Evolutionary conservation across 2,329 filamentous ascomycete species (phyloP).

Genomic region (Lasiodiplodia hormozganensis): DNA sequence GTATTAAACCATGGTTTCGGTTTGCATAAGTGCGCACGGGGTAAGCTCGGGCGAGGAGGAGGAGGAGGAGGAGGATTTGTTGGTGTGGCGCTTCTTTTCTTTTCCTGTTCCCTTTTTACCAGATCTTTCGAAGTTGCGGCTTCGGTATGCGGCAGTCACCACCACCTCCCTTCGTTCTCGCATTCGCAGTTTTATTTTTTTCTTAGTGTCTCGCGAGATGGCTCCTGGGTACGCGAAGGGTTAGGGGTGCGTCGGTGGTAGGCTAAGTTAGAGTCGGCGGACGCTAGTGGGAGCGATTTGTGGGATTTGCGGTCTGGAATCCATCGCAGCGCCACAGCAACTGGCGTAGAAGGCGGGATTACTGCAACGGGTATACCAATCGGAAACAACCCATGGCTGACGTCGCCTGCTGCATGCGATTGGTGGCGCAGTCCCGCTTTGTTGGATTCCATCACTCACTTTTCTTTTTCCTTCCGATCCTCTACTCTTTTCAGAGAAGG

Average conservation of each 20-base stretch:
- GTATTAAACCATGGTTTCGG: too few relatives aligned
- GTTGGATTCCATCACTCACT: not conserved
- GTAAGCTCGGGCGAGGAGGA: too few relatives aligned
- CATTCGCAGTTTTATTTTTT: too few relatives aligned
- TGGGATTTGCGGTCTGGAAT: not conserved
- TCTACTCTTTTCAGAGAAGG: not conserved
- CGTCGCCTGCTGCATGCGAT: not conserved
- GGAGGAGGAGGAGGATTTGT: too few relatives aligned
- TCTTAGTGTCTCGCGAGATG: too few relatives aligned
- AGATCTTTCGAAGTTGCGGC: too few relatives aligned
- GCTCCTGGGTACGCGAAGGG: too few relatives aligned
- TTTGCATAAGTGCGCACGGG: too few relatives aligned
- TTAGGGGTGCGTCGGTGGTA: not conserved
- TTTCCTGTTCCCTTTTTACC: too few relatives aligned
- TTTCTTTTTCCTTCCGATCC: not conserved
- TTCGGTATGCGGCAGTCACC: too few relatives aligned
- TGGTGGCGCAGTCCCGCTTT: not conserved
- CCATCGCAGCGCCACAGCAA: not conserved
- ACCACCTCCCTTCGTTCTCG: too few relatives aligned
- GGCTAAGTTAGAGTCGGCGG: conserved; percentile 1
- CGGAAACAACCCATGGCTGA: not conserved
- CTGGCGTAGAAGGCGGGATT: not conserved
- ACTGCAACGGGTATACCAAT: not conserved
- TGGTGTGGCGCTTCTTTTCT: too few relatives aligned
- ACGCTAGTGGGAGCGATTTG: not conserved